Percentiles rank a stretch among this genome's conserved stretches.
phyloP scores from a whole-genome alignment of 2,329 filamentous ascomycete genomes.

The Talaromyces amestolkiae region DNA sequence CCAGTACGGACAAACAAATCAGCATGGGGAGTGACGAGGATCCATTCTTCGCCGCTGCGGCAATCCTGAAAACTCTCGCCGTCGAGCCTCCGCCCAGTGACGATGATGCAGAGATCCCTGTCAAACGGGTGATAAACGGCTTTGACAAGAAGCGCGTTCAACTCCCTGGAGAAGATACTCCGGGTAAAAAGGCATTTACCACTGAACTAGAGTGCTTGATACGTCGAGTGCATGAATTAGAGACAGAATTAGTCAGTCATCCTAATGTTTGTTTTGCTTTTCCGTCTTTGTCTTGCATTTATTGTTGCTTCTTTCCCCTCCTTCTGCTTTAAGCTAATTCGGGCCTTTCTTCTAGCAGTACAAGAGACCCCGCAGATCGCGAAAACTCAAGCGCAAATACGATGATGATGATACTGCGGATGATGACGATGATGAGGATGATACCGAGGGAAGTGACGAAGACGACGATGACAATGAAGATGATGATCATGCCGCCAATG shows the following conservation, averaged over 20 bases:
- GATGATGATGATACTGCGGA: slow-evolving; percentile 26
- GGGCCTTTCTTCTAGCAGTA: slow-evolving; percentile 33
- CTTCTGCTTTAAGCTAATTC: slow-evolving; percentile 2
- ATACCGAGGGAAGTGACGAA: slow-evolving; percentile 27
- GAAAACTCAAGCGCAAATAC: slow-evolving; percentile 32
- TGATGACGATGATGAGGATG: slow-evolving; percentile 32
- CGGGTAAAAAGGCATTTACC: slow-evolving; percentile 77
- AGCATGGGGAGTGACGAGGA: slow-evolving; percentile 50
- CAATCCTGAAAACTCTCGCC: slow-evolving; percentile 47
- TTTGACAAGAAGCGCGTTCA: slow-evolving; percentile 56
- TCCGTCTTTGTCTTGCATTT: background rate
- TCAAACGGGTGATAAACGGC: slow-evolving; percentile 48
- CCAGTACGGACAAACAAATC: slow-evolving; percentile 18
- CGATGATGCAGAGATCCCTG: slow-evolving; percentile 35
- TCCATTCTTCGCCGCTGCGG: slow-evolving; percentile 44
- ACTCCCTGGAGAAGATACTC: slow-evolving; percentile 72
- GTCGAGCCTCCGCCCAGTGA: slow-evolving; percentile 32
- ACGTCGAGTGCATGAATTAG: slow-evolving; percentile 74
- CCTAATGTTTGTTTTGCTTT: slow-evolving; percentile 12
- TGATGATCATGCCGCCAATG: slow-evolving; percentile 47
- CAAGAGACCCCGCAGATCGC: slow-evolving; percentile 38
- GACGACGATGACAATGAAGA: slow-evolving; percentile 14
- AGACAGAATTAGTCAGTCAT: slow-evolving; percentile 65
- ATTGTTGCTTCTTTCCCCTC: background rate
- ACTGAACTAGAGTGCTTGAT: slow-evolving; percentile 76